phyloP scores from a whole-genome alignment of 164 flowering plant genomes.

The Houttuynia cordata region DNA sequence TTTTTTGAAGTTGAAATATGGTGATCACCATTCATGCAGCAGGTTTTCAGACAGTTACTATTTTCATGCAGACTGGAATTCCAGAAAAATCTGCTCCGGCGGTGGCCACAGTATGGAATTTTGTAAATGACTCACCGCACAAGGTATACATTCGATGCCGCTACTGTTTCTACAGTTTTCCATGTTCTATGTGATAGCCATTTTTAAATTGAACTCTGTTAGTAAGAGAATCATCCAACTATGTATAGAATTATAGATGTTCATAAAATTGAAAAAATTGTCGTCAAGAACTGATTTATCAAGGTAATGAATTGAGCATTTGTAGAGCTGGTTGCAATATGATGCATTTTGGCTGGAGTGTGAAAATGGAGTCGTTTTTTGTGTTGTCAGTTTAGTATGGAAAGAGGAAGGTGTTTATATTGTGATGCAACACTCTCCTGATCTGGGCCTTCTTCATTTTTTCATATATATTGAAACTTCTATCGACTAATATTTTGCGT shows the following conservation, averaged over 20 bases:
- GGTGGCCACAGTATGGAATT: conserved; percentile 30
- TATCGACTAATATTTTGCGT: not conserved
- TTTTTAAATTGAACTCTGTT: too few species aligned
- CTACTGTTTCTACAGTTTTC: not conserved
- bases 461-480: not conserved
- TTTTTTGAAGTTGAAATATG: conserved; percentile 6
- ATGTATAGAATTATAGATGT: too few species aligned
- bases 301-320: not conserved
- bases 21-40: conserved; percentile 65
- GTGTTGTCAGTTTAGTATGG: not conserved
- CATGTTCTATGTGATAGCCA: not conserved
- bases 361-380: not conserved
- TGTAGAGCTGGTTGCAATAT: not conserved
- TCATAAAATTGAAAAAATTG: too few species aligned
- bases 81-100: conserved; percentile 36
- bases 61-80: conserved; percentile 98
- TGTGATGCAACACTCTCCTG: not conserved
- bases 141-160: conserved; percentile 41
- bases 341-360: not conserved
- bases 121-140: conserved; percentile 62
- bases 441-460: not conserved
- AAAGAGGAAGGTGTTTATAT: not conserved
- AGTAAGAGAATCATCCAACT: too few species aligned
- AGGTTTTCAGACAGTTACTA: conserved; percentile 99
- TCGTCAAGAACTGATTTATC: not conserved